Conservation (phyloP, 2,329 filamentous ascomycete genomes). For the Colletotrichum sp. region DNA sequence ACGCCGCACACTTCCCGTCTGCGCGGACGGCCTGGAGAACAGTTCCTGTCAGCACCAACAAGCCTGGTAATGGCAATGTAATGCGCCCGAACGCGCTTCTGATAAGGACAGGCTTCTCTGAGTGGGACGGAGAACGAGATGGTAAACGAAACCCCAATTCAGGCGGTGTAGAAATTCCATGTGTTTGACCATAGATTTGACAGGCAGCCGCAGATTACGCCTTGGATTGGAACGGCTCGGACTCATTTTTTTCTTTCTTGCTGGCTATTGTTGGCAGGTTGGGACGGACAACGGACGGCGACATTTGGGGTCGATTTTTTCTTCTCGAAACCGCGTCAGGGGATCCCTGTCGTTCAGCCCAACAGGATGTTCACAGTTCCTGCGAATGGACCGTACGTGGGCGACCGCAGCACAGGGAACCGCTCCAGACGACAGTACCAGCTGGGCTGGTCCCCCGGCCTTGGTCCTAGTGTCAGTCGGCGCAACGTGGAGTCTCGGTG, state of each 20-base stretch:
- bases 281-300: background rate
- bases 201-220: background rate
- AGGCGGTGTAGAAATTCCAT: background rate
- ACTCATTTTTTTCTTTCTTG: background rate
- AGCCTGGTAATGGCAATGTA: background rate
- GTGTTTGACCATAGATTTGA: background rate
- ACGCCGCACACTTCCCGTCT: background rate
- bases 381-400: constrained; percentile 11
- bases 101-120: constrained; percentile 16
- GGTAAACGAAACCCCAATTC: background rate
- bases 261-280: background rate
- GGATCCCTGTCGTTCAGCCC: constrained; percentile 25
- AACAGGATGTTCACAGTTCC: constrained; percentile 3
- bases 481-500: background rate
- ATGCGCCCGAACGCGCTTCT: background rate
- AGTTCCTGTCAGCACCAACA: constrained; percentile 17
- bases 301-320: constrained; percentile 18
- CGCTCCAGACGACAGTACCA: background rate
- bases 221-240: background rate
- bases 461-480: constrained; percentile 5
- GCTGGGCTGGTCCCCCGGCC: background rate
- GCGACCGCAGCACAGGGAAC: background rate
- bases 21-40: background rate
- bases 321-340: background rate
- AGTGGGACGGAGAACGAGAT: constrained; percentile 12